Conservation (phyloP, 164 flowering plant genomes). For the Tinospora cordifolia region DNA sequence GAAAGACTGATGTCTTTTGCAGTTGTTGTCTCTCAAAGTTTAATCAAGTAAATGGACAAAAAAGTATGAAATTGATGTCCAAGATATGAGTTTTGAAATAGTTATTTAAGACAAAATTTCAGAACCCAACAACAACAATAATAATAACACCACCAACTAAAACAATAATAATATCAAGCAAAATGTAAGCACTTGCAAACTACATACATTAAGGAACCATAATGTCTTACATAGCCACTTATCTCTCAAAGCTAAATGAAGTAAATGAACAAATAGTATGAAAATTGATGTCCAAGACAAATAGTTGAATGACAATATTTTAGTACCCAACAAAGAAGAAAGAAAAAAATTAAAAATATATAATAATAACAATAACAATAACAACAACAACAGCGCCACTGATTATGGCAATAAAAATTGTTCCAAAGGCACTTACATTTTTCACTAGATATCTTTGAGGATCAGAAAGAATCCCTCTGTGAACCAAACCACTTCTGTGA, state of each 20-base stretch:
- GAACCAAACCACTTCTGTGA: slow-evolving; percentile 84
- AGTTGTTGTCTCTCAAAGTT: too few species aligned
- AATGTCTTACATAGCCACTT: neutral
- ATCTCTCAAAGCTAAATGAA: neutral
- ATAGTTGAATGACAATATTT: neutral
- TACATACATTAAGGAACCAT: neutral
- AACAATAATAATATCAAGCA: too few species aligned
- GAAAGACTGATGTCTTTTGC: too few species aligned
- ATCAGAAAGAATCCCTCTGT: slow-evolving; percentile 68
- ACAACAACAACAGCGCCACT: too few species aligned
- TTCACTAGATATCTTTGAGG: slow-evolving; percentile 72
- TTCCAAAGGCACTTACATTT: slow-evolving; percentile 47
- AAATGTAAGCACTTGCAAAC: slow-evolving; percentile 8
- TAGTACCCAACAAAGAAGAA: neutral
- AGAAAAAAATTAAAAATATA: neutral
- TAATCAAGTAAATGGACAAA: too few species aligned
- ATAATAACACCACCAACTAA: too few species aligned
- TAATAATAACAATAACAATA: too few species aligned
- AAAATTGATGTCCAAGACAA: neutral
- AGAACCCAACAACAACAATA: too few species aligned
- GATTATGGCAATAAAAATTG: neutral
- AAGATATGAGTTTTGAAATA: too few species aligned
- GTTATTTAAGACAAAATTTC: too few species aligned
- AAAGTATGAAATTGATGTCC: too few species aligned
- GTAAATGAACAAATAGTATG: slow-evolving; percentile 1